Evolutionary conservation across 2,329 filamentous ascomycete genomes (phyloP).

Genomic region (Pseudophaeomoniella oleicola): DNA sequence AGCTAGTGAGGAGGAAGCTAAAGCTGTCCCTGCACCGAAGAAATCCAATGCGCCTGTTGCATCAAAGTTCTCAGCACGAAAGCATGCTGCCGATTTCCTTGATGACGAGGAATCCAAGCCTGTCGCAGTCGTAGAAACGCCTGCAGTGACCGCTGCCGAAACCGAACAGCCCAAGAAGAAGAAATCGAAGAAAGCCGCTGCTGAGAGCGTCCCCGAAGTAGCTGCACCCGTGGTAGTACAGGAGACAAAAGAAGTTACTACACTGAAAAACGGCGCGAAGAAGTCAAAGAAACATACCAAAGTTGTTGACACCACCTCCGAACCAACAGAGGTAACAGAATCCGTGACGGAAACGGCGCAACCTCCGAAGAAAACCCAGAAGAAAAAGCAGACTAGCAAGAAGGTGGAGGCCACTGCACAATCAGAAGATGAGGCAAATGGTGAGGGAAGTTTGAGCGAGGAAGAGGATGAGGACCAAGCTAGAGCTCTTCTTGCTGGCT

Average conservation of each 20-base stretch:
- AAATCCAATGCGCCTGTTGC: slow-evolving; percentile 20
- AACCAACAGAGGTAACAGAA: slow-evolving; percentile 12
- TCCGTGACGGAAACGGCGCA: slow-evolving; percentile 17
- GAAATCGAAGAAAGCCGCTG: slow-evolving; percentile 32
- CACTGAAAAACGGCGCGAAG: slow-evolving; percentile 20
- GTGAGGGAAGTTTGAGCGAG: slow-evolving; percentile 17
- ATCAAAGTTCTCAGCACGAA: slow-evolving; percentile 26
- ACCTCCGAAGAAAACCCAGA: slow-evolving; percentile 8
- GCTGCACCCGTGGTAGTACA: neutral
- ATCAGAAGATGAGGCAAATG: slow-evolving; percentile 12
- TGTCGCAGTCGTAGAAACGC: slow-evolving; percentile 12
- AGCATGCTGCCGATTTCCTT: slow-evolving; percentile 33
- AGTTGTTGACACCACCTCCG: slow-evolving; percentile 10
- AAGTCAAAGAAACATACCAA: slow-evolving; percentile 15
- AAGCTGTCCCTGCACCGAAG: slow-evolving; percentile 10
- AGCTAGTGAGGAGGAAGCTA: slow-evolving; percentile 15
- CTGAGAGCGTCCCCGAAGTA: slow-evolving; percentile 21
- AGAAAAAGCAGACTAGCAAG: slow-evolving; percentile 9
- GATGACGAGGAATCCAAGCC: slow-evolving; percentile 19
- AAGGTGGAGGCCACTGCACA: slow-evolving; percentile 12
- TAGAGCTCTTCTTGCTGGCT: slow-evolving; percentile 37
- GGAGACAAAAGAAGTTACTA: slow-evolving; percentile 2
- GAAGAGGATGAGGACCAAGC: slow-evolving; percentile 35
- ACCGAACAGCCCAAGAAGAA: slow-evolving; percentile 21
- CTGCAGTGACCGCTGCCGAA: slow-evolving; percentile 12